Evolutionary conservation across 2,329 filamentous ascomycete species (phyloP).

Genomic region (Aspergillus sp.): DNA sequence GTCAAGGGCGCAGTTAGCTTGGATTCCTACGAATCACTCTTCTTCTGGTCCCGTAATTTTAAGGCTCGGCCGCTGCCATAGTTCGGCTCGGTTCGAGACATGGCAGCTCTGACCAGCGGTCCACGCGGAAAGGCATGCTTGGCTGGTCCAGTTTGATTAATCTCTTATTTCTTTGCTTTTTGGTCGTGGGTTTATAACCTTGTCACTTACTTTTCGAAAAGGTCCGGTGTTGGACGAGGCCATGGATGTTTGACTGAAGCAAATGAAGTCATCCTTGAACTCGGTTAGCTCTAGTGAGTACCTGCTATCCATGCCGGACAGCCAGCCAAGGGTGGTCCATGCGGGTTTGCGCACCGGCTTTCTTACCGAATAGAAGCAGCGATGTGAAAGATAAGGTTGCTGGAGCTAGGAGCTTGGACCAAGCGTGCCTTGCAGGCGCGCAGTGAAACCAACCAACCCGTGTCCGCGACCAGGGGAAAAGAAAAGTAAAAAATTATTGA

Average conservation of each 20-base stretch:
- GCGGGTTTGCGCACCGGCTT: neutral
- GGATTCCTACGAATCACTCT: neutral
- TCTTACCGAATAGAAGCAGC: constrained; percentile 4
- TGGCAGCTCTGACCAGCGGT: constrained; percentile 10
- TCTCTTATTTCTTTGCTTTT: neutral
- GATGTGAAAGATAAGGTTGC: constrained; percentile 17
- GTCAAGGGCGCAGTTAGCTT: neutral
- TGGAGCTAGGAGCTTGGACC: constrained; percentile 16
- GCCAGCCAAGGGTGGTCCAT: neutral
- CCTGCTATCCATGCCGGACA: neutral
- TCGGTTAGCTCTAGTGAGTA: neutral
- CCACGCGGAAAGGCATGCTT: constrained; percentile 17
- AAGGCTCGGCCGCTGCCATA: constrained; percentile 14
- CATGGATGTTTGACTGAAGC: neutral
- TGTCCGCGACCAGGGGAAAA: constrained; percentile 11
- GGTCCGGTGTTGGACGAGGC: neutral
- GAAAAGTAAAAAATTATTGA: neutral
- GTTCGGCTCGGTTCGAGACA: constrained; percentile 20
- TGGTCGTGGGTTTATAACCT: neutral
- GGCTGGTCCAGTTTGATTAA: neutral
- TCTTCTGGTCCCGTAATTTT: neutral
- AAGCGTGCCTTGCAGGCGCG: constrained; percentile 18
- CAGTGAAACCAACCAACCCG: constrained; percentile 9
- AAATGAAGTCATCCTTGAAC: neutral
- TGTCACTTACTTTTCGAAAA: neutral